Evolutionary conservation across 768 basidiomycete species (phyloP), one percentile per base, ranked within the genome.

Genomic region (Lactarius akahatsu): DNA sequence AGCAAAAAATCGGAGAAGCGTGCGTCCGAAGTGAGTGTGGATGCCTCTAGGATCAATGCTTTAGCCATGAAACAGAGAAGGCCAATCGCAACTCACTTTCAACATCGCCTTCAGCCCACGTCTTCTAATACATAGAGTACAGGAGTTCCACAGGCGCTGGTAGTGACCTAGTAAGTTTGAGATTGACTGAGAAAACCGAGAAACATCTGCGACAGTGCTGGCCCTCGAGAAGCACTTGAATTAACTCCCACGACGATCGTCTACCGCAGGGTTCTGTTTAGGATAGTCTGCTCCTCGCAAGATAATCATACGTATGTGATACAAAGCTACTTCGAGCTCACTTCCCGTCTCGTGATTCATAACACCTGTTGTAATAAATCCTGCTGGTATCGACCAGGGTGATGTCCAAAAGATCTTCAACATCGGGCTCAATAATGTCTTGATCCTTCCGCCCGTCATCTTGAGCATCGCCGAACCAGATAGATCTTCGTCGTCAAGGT

Each of bases 371-470:
- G 76, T 86, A 88, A 59, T 78, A 82, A 66, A 85, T 72, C 61
- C 78, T 82, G 76, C 81, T 87, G 70, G 82, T 80, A 75, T 92
- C 91, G 62, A 92, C 78, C 60, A 89, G 87, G 73, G 93, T 92
- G 67, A 93, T 79, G 68, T 84, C 80, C 50, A 83, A 79, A 63
- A 87, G 76, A 69, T 92, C 90, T 71, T 91, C 89, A 28, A 78
- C 76, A 72, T 93, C 91, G 28, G 91, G 90, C 62, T 90, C 81
- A 32, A 92, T 76, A 45, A 92, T 88, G 65, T 90, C 79, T 72
- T 92, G 91, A 40, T 89, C 91, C 75, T 93, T 91, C 66, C 86
- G 81, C n/a, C 89, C 91, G 69, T 93, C 91, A 68, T 93, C 91
- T 69, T 92, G 87, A 69, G 91, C 90, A 70, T 92, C 91, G 69